Base-by-base conservation (phyloP, 2,329 filamentous ascomycete genomes). In the Calonectria ilicicola region DNA sequence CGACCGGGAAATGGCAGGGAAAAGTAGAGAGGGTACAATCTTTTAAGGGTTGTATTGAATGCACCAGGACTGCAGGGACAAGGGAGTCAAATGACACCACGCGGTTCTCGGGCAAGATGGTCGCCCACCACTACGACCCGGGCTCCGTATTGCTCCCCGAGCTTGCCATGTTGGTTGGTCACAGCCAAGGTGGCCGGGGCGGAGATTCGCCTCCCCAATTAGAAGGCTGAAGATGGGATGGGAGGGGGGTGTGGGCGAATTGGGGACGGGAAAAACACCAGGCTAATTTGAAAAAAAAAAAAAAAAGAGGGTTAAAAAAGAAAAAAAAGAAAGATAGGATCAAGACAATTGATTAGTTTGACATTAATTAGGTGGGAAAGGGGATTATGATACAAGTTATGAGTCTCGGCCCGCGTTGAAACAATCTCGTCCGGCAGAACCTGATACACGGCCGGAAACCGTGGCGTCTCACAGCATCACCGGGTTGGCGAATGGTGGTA, bases 61-160 rank as follows among this genome's bases (percentile, higher is more conserved):
- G 42, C 42, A 51, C 42, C 60, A 42, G 47, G 67, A 62, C 74
- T 72, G 72, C 72, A 76, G 72, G 77, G 75, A 69, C 74, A 77
- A 68, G 72, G 32, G 69, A 32, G 69, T 72, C 73, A 71, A 70
- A 72, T 67, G 65, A 68, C 67, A 78, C 67, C 69, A 72, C 62
- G 65, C 63, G 72, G 63, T 69, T 69, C 58, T 46, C 32, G 46
- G 35, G 38, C 49, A 26, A 69, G 42, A 67, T 73, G 66, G 64
- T 64, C 67, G 70, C 76, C 75, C 75, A 27, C 72, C 72, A 69
- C 64, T 53, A 69, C 66, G 73, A 47, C 69, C 76, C 68, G 76
- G 46, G n/a, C 51, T 62, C 21, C 51, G 26, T 53, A 51, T 49
- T 44, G 35, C n/a, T 49, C 27, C 23, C 69, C 35, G 44, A 35